Evolutionary conservation across 2,329 filamentous ascomycete genomes (phyloP).

Genomic region (Cryphonectria radicalis): DNA sequence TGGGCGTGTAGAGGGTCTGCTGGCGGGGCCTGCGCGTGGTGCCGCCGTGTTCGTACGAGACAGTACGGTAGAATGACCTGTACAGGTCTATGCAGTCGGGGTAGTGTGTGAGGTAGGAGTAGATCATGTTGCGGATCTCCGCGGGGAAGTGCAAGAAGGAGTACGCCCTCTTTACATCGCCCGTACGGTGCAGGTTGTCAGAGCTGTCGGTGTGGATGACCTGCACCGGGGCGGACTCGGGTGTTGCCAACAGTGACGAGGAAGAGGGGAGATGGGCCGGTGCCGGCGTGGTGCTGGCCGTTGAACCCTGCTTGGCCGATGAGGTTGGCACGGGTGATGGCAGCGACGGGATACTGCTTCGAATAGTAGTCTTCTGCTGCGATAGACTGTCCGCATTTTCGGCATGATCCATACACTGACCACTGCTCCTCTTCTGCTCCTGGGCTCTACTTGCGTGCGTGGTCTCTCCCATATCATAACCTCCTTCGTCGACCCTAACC

Average conservation of each 20-base stretch:
- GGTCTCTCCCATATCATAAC: not conserved
- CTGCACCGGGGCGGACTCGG: not conserved
- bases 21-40: constrained; percentile 14
- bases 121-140: constrained; percentile 43
- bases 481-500: not conserved
- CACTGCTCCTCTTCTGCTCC: not conserved
- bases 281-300: not conserved
- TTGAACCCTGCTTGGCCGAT: not conserved
- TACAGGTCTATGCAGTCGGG: constrained; percentile 38
- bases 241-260: not conserved
- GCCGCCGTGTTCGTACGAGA: constrained; percentile 2
- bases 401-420: not conserved
- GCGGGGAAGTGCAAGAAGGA: constrained; percentile 39
- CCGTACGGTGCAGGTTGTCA: not conserved
- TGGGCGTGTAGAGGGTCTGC: constrained; percentile 36
- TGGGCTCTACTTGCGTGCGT: not conserved
- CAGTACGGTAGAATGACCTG: constrained; percentile 37
- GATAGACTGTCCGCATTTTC: not conserved
- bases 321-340: not conserved
- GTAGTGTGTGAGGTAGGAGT: constrained; percentile 36
- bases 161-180: not conserved
- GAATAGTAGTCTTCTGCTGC: not conserved
- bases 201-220: too few relatives aligned
- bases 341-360: not conserved
- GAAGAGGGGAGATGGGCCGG: not conserved